phyloP scores from a whole-genome alignment of 2,329 filamentous ascomycete genomes.

The Nemania serpens region DNA sequence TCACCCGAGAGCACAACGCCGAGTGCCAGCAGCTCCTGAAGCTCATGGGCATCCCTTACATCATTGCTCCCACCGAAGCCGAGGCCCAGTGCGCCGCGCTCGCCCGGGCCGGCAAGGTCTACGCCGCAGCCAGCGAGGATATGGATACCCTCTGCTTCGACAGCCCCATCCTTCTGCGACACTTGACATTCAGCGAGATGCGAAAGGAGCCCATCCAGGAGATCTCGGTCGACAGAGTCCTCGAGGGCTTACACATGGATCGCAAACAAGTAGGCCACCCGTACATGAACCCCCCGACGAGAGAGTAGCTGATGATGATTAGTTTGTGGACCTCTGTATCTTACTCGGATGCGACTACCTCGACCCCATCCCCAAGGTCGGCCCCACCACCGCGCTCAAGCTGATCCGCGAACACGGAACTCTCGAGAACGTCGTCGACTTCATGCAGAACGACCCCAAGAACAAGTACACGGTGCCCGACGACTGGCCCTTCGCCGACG shows the following conservation, averaged over 20 bases:
- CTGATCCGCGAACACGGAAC: constrained; percentile 90
- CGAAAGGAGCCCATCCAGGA: constrained; percentile 97
- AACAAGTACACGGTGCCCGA: constrained; percentile 85
- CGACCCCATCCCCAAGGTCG: constrained; percentile 93
- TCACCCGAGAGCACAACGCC: constrained; percentile 94
- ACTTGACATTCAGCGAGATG: constrained; percentile 96
- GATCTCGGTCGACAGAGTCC: constrained; percentile 83
- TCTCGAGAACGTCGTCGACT: constrained; percentile 84
- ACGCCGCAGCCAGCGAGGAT: constrained; percentile 94
- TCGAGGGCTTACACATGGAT: constrained; percentile 88
- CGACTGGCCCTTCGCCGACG: constrained; percentile 96
- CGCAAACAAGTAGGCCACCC: constrained; percentile 68
- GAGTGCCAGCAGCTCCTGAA: constrained; percentile 91
- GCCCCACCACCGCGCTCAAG: constrained; percentile 88
- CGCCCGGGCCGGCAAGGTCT: constrained; percentile 90
- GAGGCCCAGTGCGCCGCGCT: constrained; percentile 95
- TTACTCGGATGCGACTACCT: constrained; percentile 97
- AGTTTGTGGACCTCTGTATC: constrained; percentile 98
- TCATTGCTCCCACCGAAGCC: constrained; percentile 93
- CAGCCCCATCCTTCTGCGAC: constrained; percentile 84
- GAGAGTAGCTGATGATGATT: constrained; percentile 17
- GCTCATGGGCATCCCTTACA: constrained; percentile 95
- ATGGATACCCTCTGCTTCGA: constrained; percentile 99
- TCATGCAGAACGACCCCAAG: constrained; percentile 75
- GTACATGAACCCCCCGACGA: not conserved